A percentile compares a stretch with the other conserved stretches of the same genome.
These are phyloP conservation scores for Populus simonii DNA, from an alignment of 345 rosid species.

Conservation along the genomic window DNA sequence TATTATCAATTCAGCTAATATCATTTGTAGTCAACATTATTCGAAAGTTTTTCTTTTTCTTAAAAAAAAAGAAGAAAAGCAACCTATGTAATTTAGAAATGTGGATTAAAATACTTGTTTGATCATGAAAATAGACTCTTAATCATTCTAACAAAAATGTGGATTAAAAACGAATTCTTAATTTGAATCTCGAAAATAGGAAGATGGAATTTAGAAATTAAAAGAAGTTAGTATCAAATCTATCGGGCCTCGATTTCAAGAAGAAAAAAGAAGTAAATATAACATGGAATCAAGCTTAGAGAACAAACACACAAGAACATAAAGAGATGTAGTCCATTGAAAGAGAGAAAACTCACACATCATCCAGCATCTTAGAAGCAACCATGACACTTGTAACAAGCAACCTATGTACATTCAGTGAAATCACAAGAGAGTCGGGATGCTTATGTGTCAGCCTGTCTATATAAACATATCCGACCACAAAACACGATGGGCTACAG, in stretches of 20 bases:
- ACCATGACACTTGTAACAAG: conserved; percentile 83
- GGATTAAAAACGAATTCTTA: too few relatives aligned
- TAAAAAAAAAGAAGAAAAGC: too few relatives aligned
- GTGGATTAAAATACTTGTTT: too few relatives aligned
- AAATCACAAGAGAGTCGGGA: conserved; percentile 66
- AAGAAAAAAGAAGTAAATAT: background rate
- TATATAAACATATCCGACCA: conserved; percentile 74
- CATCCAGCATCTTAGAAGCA: conserved; percentile 88
- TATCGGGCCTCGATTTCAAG: background rate
- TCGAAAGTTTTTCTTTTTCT: too few relatives aligned
- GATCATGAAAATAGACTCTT: too few relatives aligned
- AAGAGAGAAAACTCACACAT: conserved; percentile 57
- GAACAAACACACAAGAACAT: background rate
- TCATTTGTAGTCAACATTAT: background rate
- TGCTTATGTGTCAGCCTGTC: conserved; percentile 71
- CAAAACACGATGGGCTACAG: conserved; percentile 88
- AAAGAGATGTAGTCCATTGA: background rate
- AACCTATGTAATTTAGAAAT: too few relatives aligned
- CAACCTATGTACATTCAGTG: conserved; percentile 75
- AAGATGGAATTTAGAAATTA: background rate
- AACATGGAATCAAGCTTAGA: background rate
- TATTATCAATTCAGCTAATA: background rate
- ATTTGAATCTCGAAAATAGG: too few relatives aligned
- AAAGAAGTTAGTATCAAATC: background rate
- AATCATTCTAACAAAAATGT: too few relatives aligned